These are phyloP conservation scores for Sphagnum tenellum DNA, from an alignment of 225 moss, liverwort and hornwort species.

Conservation along the genomic window DNA sequence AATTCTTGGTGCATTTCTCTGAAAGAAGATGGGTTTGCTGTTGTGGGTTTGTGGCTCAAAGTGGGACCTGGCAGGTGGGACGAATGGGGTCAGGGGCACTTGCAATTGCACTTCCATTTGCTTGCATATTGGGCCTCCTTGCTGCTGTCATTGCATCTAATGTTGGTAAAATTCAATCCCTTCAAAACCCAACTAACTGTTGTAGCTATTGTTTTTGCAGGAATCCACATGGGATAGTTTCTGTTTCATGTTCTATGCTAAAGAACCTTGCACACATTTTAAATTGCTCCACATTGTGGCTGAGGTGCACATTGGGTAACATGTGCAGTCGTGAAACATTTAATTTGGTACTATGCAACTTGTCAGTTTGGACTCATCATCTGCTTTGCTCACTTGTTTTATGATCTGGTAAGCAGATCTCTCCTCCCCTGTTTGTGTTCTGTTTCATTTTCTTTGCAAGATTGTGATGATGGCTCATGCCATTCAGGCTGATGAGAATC, in stretches of 20 bases:
- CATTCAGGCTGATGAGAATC: neutral
- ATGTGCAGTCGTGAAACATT: slow-evolving; percentile 35
- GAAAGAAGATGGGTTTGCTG: too few species aligned
- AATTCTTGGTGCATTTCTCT: too few species aligned
- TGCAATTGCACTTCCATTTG: slow-evolving; percentile 43
- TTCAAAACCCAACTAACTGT: neutral
- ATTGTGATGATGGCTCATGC: neutral
- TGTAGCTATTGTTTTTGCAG: neutral
- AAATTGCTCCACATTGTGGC: neutral
- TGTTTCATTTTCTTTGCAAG: slow-evolving; percentile 1
- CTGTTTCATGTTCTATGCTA: neutral
- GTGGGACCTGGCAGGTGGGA: slow-evolving; percentile 16
- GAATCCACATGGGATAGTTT: too few species aligned
- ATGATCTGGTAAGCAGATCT: slow-evolving; percentile 19
- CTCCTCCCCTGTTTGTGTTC: neutral
- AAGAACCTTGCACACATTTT: neutral
- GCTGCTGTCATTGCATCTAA: slow-evolving; percentile 36
- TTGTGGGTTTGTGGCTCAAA: too few species aligned
- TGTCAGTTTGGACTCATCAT: slow-evolving; percentile 37
- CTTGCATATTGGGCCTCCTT: slow-evolving; percentile 40
- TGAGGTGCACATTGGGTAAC: slow-evolving; percentile 6
- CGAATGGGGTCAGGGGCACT: slow-evolving; percentile 34
- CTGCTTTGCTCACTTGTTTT: slow-evolving; percentile 32
- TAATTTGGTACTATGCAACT: slow-evolving; percentile 38
- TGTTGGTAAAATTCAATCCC: slow-evolving; percentile 21